Base-by-base conservation (phyloP, 176 grass and related monocot species). In the Alopecurus myosuroides region DNA sequence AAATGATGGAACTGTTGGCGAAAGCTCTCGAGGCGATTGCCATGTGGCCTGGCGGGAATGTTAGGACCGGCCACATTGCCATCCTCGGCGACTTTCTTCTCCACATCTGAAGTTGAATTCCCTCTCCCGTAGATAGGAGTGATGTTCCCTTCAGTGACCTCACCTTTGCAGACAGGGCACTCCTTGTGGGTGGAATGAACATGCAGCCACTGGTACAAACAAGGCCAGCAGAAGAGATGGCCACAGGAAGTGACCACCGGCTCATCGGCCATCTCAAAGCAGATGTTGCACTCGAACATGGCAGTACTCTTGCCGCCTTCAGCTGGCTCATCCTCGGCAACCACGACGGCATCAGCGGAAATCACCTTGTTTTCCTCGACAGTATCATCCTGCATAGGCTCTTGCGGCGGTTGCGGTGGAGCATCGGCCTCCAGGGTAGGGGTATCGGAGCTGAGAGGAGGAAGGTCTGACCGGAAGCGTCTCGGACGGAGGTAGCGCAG, bases 141-240 rank as follows among this genome's bases (percentile, higher is more conserved):
- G 51, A 96, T 77, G 66, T 96, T 96, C 31, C 84, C 85, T 78
- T 95, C 91, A 25, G 89, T 94, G 11, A 99, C 93, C 63, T 96
- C 97, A 22, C 97, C 97, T 71, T 99, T 99, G 93, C 97, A 99
- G 36, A 99, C 93, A 71, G 97, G 97, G 77, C 97, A 99, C 50
- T 99, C 93, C 76, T 91, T 94, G 74, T 96, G 93, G 31, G 72
- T 91, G 70, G 93, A 94, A 69, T 99, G 93, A 19, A 99, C 75
- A 79, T 99, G 89, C 45, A 99, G 68, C 97, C 97, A 99, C 58
- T 99, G 93, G 67, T 99, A 99, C 76, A 99, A 82, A 63, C 97
- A 99, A n/a, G 97, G 91, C 97, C 97, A 99, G 86, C 97, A 99
- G 86, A 99, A 99, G 74, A 99, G 89, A 83, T 99, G 97, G 0